Conservation (phyloP, 1,139 yeast species). For the Martiniozyma asiatica region DNA sequence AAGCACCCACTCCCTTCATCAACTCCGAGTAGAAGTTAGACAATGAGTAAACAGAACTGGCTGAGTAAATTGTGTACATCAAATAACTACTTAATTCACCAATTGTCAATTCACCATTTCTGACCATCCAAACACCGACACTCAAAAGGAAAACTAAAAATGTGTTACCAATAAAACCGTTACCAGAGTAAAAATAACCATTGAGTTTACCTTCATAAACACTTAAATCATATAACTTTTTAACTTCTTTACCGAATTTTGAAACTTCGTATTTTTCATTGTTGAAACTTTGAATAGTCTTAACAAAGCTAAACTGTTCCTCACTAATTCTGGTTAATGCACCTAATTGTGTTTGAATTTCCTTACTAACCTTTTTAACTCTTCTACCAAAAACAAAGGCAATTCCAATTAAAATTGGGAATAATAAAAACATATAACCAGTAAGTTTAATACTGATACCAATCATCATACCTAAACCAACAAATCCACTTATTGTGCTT, state of each 20-base stretch:
- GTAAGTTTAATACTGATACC: constrained; percentile 45
- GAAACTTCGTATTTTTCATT: constrained; percentile 30
- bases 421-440: constrained; percentile 41
- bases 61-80: constrained; percentile 51
- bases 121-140: constrained; percentile 41
- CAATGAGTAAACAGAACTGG: constrained; percentile 45
- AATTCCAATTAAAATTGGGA: constrained; percentile 41
- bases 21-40: constrained; percentile 49
- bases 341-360: constrained; percentile 44
- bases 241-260: constrained; percentile 32
- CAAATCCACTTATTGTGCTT: constrained; percentile 39
- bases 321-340: constrained; percentile 46
- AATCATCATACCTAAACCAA: constrained; percentile 47
- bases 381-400: constrained; percentile 41
- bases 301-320: constrained; percentile 43
- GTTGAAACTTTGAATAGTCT: constrained; percentile 45
- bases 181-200: constrained; percentile 39
- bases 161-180: constrained; percentile 42
- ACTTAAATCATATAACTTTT: constrained; percentile 32
- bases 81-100: constrained; percentile 49
- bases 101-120: constrained; percentile 36
- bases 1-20: constrained; percentile 55
- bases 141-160: constrained; percentile 37
- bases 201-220: constrained; percentile 39
- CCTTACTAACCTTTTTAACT: constrained; percentile 36